Conservation (phyloP, 345 rosid genomes). For the Draba incana region DNA sequence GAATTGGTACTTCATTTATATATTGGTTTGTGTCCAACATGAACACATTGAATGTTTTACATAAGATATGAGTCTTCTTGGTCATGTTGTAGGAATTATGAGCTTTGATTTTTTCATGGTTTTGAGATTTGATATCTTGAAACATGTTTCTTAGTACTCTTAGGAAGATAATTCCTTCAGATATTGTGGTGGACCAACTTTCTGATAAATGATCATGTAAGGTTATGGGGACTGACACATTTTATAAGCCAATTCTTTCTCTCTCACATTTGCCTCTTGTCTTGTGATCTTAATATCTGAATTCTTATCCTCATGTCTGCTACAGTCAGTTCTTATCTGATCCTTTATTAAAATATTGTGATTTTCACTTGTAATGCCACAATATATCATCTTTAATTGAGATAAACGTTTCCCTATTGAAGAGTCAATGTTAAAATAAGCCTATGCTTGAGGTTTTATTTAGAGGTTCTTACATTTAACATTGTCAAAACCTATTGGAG, state of each 20-base stretch:
- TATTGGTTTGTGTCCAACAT: not conserved
- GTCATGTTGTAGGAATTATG: constrained; percentile 20
- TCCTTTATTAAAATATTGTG: not conserved
- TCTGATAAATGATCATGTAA: constrained; percentile 43
- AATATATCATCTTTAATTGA: not conserved
- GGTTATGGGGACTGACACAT: constrained; percentile 35
- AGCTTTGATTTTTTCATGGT: constrained; percentile 30
- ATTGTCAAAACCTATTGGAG: not conserved
- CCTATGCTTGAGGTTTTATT: not conserved
- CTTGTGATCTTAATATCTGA: constrained; percentile 23
- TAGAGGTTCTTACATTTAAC: constrained; percentile 3
- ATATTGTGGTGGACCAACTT: constrained; percentile 41
- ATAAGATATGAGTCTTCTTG: constrained; percentile 14
- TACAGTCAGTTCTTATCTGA: constrained; percentile 8
- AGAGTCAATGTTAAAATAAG: constrained; percentile 7
- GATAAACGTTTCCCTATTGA: not conserved
- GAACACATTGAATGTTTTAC: constrained; percentile 25
- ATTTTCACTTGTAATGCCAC: constrained; percentile 16
- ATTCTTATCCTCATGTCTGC: constrained; percentile 31
- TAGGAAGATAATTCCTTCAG: constrained; percentile 21
- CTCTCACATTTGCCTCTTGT: constrained; percentile 26
- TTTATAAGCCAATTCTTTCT: constrained; percentile 11
- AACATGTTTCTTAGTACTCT: constrained; percentile 27
- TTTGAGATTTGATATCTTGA: constrained; percentile 30
- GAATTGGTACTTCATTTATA: not conserved